Evolutionary conservation across 257 asterid species (phyloP), one percentile per base, ranked within the genome.

Genomic region (Lycium ferocissimum): DNA sequence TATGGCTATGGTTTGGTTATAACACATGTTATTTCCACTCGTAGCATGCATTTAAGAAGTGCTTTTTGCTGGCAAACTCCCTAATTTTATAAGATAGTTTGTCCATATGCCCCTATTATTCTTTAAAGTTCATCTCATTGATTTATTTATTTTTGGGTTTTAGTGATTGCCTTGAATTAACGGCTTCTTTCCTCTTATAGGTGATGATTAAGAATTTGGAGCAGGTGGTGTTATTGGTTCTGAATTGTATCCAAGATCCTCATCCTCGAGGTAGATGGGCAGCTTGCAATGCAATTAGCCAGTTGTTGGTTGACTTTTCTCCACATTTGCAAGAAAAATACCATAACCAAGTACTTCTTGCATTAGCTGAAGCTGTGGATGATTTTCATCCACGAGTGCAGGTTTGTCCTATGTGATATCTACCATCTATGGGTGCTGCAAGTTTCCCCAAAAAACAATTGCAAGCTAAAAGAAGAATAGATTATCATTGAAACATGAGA

Each of bases 201-300:
- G 33, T 26, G 33, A 26, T 26, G 33, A 26, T 26, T 26, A 26
- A 26, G 33, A 26, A 26, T 26, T 26, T 26, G 33, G 33, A 26
- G 33, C 33, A 26, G 33, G 33, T 26, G 33, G 33, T 26, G 33
- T 26, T 26, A 26, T 26, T 26, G 33, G 33, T 26, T 26, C 33
- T 26, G 33, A 26, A 26, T 26, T 26, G 33, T 26, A 26, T 26
- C 33, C 33, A 26, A 26, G 99, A 96, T 86, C 87, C 92, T 85
- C 98, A 92, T 88, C 98, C 99, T 18, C 92, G 98, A 87, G 99
- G 33, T 98, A 96, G 97, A 98, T 54, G 18, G 59, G 59, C 18
- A 11, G 59, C 59, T 12, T 4, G 4, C 13, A 3, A 1, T 12
- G 59, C 59, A 12, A 12, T 54, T 54, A 0, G 1, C 5, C 6